Conservation (phyloP, 169 alveolate species). For the Eimeria necatrix region DNA sequence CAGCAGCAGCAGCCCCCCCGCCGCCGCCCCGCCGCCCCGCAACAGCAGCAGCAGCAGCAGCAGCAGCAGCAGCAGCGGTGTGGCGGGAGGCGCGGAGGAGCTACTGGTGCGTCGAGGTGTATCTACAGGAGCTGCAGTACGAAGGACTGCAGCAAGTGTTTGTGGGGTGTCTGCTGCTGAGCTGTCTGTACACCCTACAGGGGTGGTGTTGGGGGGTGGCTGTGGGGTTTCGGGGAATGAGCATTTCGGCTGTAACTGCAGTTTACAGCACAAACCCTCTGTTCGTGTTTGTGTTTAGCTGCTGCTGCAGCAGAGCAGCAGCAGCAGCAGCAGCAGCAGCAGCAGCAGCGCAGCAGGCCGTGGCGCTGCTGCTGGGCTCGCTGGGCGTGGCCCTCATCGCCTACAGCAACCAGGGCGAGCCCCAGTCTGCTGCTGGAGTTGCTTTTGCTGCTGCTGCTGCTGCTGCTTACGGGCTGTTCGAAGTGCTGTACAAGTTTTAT, state of each 20-base stretch:
- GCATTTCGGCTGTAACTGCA: slow-evolving; percentile 77
- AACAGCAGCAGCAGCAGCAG: too few relatives aligned
- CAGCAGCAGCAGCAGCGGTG: slow-evolving; percentile 25
- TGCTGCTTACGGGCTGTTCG: slow-evolving; percentile 69
- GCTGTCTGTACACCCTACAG: slow-evolving; percentile 38
- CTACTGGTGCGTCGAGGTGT: not conserved
- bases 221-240: slow-evolving; percentile 75
- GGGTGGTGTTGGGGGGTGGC: slow-evolving; percentile 80
- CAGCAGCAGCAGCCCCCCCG: too few relatives aligned
- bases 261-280: slow-evolving; percentile 73
- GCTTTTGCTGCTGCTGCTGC: not conserved
- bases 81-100: not conserved
- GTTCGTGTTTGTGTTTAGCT: slow-evolving; percentile 68
- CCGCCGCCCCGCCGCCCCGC: too few relatives aligned
- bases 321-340: too few relatives aligned
- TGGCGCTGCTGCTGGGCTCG: slow-evolving; percentile 61
- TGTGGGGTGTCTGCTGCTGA: slow-evolving; percentile 38
- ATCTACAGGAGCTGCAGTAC: slow-evolving; percentile 24
- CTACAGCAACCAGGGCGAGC: slow-evolving; percentile 75
- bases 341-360: slow-evolving; percentile 22
- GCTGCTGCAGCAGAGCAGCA: slow-evolving; percentile 23
- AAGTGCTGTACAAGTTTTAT: slow-evolving; percentile 68
- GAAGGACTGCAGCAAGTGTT: slow-evolving; percentile 29
- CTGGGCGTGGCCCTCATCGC: slow-evolving; percentile 79
- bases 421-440: slow-evolving; percentile 67